Base-by-base conservation (phyloP, 257 asterid genomes). In the Marsdenia floribunda region DNA sequence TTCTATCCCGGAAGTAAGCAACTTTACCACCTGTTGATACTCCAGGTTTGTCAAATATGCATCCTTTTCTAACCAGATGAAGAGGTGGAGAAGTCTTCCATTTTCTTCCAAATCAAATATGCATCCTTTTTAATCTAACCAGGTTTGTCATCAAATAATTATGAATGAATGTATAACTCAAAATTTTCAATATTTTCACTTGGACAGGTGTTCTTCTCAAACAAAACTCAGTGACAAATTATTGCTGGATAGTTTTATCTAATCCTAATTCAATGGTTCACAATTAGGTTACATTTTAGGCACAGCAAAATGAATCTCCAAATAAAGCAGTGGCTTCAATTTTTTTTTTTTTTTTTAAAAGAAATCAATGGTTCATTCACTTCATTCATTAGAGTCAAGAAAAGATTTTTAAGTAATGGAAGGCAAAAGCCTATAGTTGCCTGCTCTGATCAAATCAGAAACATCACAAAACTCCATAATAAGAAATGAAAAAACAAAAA, bases 121-220 rank as follows among this genome's bases (percentile, higher is more conserved):
- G 21, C 49, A 44, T 44, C 16, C 19, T 35, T 6, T 50, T 70
- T 42, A 8, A 16, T 26, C 64, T 52, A 42, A n/a, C 4, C 24
- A 4, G 37, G 44, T 22, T 59, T 10, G 68, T 58, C 26, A 18
- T 18, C 6, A 5, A 52, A 16, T 33, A 38, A 50, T 37, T 40
- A 37, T 19, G 24, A 40, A 52, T 22, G 52, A 2, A 29, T 22
- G 52, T 4, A 29, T 7, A n/a, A 65, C 22, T 0, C 9, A 53
- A 66, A 75, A 52, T 14, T n/a, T 49, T 42, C 53, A 49, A 9
- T 73, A n/a, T 12, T 46, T 54, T 71, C 21, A n/a, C 75, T 13
- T 33, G n/a, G 16, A 11, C 22, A 55, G 24, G 3, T 26, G 40
- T 57, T 72, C 44, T 67, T 37, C 21, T 35, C 55, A 40, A 57